A percentile compares a stretch with the other conserved stretches of the same genome.
Evolutionary conservation across 225 moss, liverwort and hornwort genomes (phyloP).

Genomic region (Bryoerythrophyllum caledonicum): DNA sequence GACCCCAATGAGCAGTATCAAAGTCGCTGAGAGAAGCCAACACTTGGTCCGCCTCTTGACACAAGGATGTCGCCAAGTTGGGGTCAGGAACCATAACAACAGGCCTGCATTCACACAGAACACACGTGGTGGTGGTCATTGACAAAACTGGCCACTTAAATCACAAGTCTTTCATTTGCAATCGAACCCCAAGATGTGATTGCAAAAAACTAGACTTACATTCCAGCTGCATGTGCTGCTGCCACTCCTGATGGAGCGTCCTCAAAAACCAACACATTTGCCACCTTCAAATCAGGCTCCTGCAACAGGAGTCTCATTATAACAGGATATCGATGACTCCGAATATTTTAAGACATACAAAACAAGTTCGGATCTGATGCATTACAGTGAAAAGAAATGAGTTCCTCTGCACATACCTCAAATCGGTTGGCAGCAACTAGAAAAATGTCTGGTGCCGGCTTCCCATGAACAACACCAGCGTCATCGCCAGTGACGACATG

Average conservation of each 20-base stretch:
- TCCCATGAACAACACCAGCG: slow-evolving; percentile 71
- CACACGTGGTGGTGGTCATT: slow-evolving; percentile 1
- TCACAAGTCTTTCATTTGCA: background rate
- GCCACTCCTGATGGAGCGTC: slow-evolving; percentile 92
- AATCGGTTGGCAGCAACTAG: slow-evolving; percentile 72
- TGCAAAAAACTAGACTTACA: slow-evolving; percentile 54
- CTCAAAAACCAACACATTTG: slow-evolving; percentile 84
- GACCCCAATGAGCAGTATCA: slow-evolving; percentile 73
- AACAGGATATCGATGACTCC: slow-evolving; percentile 12
- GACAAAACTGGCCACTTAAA: background rate
- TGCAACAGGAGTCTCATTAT: slow-evolving; percentile 33
- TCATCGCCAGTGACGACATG: slow-evolving; percentile 96
- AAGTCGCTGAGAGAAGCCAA: slow-evolving; percentile 75
- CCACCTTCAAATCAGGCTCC: slow-evolving; percentile 58
- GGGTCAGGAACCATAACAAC: slow-evolving; percentile 93
- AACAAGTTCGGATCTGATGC: slow-evolving; percentile 8
- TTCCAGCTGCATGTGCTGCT: slow-evolving; percentile 82
- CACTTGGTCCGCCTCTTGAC: slow-evolving; percentile 79
- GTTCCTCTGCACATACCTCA: slow-evolving; percentile 41
- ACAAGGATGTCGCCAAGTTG: slow-evolving; percentile 60
- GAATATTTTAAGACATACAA: background rate
- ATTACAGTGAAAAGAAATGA: background rate
- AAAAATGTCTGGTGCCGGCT: slow-evolving; percentile 91
- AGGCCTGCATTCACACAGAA: slow-evolving; percentile 51
- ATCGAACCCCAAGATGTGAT: background rate